Evolutionary conservation across 148 eudicot species (phyloP).

Genomic region (Limonium bicolor): DNA sequence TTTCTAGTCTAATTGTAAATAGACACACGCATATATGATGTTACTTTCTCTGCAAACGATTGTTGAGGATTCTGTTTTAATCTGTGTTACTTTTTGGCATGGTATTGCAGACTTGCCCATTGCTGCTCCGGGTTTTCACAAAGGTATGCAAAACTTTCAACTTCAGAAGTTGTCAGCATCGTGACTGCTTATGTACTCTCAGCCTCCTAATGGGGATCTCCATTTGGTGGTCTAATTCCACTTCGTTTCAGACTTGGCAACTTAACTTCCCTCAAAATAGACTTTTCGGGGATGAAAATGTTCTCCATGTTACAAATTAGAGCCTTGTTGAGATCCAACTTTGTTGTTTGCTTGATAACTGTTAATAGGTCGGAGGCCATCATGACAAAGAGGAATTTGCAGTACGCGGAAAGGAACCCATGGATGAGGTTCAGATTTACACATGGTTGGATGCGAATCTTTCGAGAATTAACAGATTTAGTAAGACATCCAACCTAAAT

Average conservation of each 20-base stretch:
- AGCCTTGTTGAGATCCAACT: too few species aligned
- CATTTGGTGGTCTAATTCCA: neutral
- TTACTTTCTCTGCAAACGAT: too few species aligned
- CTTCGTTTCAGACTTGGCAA: too few species aligned
- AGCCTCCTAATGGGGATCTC: too few species aligned
- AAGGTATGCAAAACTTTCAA: slow-evolving; percentile 31
- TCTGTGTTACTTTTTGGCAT: too few species aligned
- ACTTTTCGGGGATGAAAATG: neutral
- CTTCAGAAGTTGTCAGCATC: too few species aligned
- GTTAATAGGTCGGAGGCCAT: slow-evolving; percentile 59
- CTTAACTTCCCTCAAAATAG: neutral
- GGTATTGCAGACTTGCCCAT: slow-evolving; percentile 38
- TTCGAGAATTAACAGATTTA: slow-evolving; percentile 88
- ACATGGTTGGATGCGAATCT: slow-evolving; percentile 97
- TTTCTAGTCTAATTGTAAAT: too few species aligned
- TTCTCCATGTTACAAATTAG: too few species aligned
- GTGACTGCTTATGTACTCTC: neutral
- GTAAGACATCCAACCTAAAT: slow-evolving; percentile 18
- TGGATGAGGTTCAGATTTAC: slow-evolving; percentile 93
- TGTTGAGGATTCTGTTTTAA: too few species aligned
- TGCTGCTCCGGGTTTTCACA: slow-evolving; percentile 33
- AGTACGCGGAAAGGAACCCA: slow-evolving; percentile 84
- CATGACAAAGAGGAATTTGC: slow-evolving; percentile 66
- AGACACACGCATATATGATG: too few species aligned
- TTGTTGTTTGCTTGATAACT: slow-evolving; percentile 1